A percentile compares a stretch with the other conserved stretches of the same genome.
These are phyloP conservation scores for Rubia tinctorum DNA, from an alignment of 305 asterid species.

Conservation along the genomic window DNA sequence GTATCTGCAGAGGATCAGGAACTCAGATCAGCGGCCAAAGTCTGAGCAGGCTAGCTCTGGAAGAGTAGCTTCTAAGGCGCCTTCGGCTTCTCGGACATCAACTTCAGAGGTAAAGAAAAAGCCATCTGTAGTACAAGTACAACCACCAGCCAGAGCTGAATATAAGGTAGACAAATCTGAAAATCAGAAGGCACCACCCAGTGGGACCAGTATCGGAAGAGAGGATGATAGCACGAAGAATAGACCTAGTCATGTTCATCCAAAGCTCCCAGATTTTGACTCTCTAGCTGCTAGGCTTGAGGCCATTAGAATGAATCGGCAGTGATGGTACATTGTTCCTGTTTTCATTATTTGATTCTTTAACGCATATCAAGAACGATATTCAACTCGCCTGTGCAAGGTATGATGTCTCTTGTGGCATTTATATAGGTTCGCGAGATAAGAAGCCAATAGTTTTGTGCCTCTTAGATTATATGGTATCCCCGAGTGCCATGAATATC, in stretches of 20 bases:
- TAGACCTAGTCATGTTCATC: slow-evolving; percentile 84
- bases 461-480: neutral
- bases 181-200: slow-evolving; percentile 31
- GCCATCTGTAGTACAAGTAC: slow-evolving; percentile 26
- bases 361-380: neutral
- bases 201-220: slow-evolving; percentile 30
- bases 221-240: slow-evolving; percentile 47
- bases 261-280: slow-evolving; percentile 95
- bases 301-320: slow-evolving; percentile 47
- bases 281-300: slow-evolving; percentile 41
- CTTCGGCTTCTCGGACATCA: slow-evolving; percentile 35
- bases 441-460: neutral
- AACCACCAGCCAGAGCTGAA: neutral
- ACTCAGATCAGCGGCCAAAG: slow-evolving; percentile 28
- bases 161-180: slow-evolving; percentile 10
- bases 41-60: slow-evolving; percentile 30
- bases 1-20: slow-evolving; percentile 23
- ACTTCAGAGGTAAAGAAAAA: slow-evolving; percentile 18
- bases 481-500: no score
- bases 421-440: no score
- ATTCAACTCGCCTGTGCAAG: neutral
- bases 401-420: neutral
- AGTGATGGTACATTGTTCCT: slow-evolving; percentile 25
- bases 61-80: slow-evolving; percentile 28
- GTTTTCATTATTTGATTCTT: slow-evolving; percentile 7